These are phyloP conservation scores for Inga oerstediana DNA, from an alignment of 306 rosid genomes.

Conservation along the genomic window DNA sequence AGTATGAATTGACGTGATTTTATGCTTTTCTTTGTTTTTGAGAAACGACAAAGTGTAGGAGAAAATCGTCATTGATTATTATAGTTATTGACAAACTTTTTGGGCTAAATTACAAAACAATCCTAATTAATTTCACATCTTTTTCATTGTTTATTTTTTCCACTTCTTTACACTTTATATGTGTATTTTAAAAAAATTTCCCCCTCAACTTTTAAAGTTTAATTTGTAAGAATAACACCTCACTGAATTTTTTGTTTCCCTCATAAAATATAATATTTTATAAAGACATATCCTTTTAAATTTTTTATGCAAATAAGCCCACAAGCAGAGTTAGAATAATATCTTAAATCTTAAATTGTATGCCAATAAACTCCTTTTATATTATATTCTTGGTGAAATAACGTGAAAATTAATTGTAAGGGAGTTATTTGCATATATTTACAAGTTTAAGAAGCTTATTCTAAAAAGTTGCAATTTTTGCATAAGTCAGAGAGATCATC, in stretches of 20 bases:
- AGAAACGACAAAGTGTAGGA: not conserved
- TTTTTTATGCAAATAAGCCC: not conserved
- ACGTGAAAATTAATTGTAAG: too few species aligned
- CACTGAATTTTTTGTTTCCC: not conserved
- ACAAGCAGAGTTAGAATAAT: not conserved
- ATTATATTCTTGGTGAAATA: not conserved
- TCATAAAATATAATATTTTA: not conserved
- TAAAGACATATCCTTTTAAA: not conserved
- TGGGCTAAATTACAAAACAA: not conserved
- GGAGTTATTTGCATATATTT: not conserved
- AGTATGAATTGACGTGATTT: conserved; percentile 5
- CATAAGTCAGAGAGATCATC: not conserved
- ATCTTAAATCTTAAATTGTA: not conserved
- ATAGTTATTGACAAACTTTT: not conserved
- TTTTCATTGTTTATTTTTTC: not conserved
- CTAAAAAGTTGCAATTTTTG: too few species aligned
- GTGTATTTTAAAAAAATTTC: too few species aligned
- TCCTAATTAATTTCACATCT: not conserved
- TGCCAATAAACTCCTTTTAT: not conserved
- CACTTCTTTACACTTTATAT: too few species aligned
- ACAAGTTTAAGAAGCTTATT: not conserved
- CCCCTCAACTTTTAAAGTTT: not conserved
- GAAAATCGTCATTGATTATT: not conserved
- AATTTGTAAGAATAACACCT: not conserved
- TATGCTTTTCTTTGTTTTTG: conserved; percentile 2